These are phyloP conservation scores for Coelastrella sp. DNA, from an alignment of 139 green algal genomes.

Conservation along the genomic window DNA sequence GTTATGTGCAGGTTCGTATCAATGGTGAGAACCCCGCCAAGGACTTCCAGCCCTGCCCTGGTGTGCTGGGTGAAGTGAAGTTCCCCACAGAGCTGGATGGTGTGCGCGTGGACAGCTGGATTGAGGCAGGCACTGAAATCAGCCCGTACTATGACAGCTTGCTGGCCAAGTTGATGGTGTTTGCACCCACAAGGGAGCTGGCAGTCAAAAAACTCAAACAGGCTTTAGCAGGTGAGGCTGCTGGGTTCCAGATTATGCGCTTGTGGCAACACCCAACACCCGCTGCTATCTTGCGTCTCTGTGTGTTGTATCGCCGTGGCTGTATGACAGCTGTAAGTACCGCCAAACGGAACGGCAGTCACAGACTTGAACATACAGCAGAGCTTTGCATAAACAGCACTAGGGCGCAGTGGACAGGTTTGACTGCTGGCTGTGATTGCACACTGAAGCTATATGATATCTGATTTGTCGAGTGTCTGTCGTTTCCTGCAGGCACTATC, in stretches of 20 bases:
- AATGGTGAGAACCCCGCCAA: conserved; percentile 89
- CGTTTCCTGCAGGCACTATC: conserved; percentile 44
- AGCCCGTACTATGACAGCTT: conserved; percentile 91
- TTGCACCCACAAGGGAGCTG: conserved; percentile 62
- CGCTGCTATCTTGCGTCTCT: no score
- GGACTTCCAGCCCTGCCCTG: conserved; percentile 85
- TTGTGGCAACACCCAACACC: no score
- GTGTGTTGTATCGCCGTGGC: no score
- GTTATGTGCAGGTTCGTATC: conserved; percentile 60
- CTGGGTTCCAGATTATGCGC: not conserved
- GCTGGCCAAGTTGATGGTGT: conserved; percentile 90
- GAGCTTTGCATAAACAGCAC: no score
- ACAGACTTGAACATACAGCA: no score
- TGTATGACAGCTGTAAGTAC: not conserved
- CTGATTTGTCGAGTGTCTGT: not conserved
- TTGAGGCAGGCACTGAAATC: conserved; percentile 82
- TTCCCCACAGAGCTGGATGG: conserved; percentile 58
- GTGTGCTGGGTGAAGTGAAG: conserved; percentile 67
- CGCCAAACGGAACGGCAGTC: no score
- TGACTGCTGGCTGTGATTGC: not conserved
- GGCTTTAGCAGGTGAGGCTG: conserved; percentile 59
- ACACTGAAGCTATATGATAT: not conserved
- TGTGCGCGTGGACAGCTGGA: conserved; percentile 83
- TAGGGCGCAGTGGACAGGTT: no score
- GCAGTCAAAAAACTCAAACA: conserved; percentile 69